Base-by-base conservation (phyloP, 805 yeast species). In the Metschnikowia cubensis region DNA sequence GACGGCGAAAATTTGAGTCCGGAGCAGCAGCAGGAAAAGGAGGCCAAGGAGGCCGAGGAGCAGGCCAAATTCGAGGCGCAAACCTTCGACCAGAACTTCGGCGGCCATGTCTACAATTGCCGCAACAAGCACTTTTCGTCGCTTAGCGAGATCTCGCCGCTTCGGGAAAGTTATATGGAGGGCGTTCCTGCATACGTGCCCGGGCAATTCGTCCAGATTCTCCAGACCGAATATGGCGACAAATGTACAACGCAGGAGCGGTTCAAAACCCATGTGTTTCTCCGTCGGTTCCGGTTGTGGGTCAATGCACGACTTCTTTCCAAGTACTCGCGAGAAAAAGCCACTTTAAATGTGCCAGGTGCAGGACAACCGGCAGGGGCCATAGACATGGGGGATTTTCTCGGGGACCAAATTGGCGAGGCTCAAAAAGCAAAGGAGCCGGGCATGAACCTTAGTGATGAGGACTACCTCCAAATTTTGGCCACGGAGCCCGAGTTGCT, bases 141-240 rank as follows among this genome's bases (percentile, higher is more conserved):
- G 29, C 56, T 69, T 18, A 37, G 48, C 7, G 79, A 76, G 50
- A 56, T 77, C 32, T 66, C 71, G 44, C 81, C 81, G 21, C 57
- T 77, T 40, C 60, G 71, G 45, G 68, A 69, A 54, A 69, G 80
- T 0, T 50, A 63, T 32, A 69, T 73, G 48, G 82, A 77, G 59
- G 82, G 81, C 36, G 75, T 80, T 10, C 73, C 77, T 22, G 79
- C 82, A 3, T 75, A 81, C 51, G 67, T 84, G 11, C 89, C 89
- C 1, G 60, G 69, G 35, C 67, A 74, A 40, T 74, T 65, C 55
- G 56, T 70, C 14, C 56, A 61, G 2, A 63, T 76, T 2, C 61
- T 84, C 32, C 62, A 60, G 6, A 68, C 69, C 6, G 89, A 84
- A 60, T 84, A 84, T 50, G 63, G 37, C 10, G 18, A 22, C 17